Base-by-base conservation (phyloP, 768 basidiomycete genomes). In the Rhodotorula taiwanensis region DNA sequence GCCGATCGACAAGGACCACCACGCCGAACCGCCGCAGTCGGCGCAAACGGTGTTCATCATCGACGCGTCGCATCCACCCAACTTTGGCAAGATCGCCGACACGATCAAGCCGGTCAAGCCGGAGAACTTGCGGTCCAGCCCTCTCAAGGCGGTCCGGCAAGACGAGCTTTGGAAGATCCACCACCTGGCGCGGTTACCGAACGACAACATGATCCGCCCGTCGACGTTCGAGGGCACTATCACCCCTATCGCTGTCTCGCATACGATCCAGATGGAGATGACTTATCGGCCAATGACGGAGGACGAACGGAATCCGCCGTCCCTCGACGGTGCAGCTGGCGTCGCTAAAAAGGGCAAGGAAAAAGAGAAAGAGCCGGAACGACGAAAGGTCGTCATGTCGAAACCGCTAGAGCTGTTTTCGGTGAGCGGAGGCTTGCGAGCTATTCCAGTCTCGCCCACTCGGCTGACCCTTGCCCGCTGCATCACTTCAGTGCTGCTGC, bases 401-500 rank as follows among this genome's bases (percentile, higher is more conserved):
- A 66, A 66, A 49, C 58, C 58, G 8, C 28, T 66, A 39, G 59
- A 58, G 27, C 43, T 66, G 28, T 62, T 66, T 45, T 58, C 55
- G 9, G 63, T 55, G 20, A 18, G 14, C 9, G 2, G 25, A 9
- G 9, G n/a, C 21, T 10, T 34, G n/a, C 34, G 11, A 4, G 27
- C n/a, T 44, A 3, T 31, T 30, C n/a, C 28, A 7, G 7, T 23
- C 20, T 47, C 28, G n/a, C 27, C 23, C 3, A 13, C 28, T 13
- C 33, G 27, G n/a, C n/a, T n/a, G n/a, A n/a, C n/a, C n/a, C n/a
- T n/a, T n/a, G n/a, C n/a, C n/a, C n/a, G n/a, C n/a, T n/a, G n/a
- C n/a, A n/a, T n/a, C n/a, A n/a, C n/a, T n/a, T n/a, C 55, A 64
- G 67, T 69, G 67, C 45, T 69, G 63, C 51, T 69, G 67, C 57